Base-by-base conservation (phyloP, 2,329 filamentous ascomycete genomes). In the Aspergillus sp. region DNA sequence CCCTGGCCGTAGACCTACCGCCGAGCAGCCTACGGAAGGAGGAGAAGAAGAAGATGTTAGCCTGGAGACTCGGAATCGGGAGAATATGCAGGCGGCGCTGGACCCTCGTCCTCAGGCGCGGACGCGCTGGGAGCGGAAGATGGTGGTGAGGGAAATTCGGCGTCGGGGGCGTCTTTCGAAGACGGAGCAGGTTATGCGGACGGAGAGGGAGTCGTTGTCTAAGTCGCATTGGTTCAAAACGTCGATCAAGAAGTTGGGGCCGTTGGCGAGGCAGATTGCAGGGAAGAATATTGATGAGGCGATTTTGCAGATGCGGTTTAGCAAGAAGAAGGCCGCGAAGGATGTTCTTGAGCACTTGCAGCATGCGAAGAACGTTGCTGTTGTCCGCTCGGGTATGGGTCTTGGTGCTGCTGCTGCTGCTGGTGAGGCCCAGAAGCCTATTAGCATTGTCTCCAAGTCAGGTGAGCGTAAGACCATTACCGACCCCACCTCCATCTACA, bases 241-340 rank as follows among this genome's bases (percentile, higher is more conserved):
- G 2, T 89, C 84, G 43, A 76, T 88, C 54, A 98, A 98, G 82
- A 98, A 98, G 75, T 78, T 98, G 47, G 84, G 85, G 45, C 85
- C 87, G 60, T 74, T 98, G 44, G 84, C 91, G 20, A 82, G 86
- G 47, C 93, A 97, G 73, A 93, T 98, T 62, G 79, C 83, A 2
- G 93, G 93, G 56, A 97, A 96, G 79, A 84, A 85, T n/a, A 77
- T 98, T 52, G 89, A 94, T 49, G 90, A 98, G 32, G 93, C 93
- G 12, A 88, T 97, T 56, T 73, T 87, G 47, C 93, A 98, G 76
- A 95, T 98, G 88, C 82, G 85, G 48, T 97, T 91, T 74, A 91
- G 85, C 68, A 88, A 89, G 76, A 98, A 98, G 81, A 91, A 90
- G 74, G 86, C 86, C 54, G 88, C 91, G 5, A 76, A 81, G 56